Evolutionary conservation across 164 flowering plant species (phyloP).

Genomic region (Stephania cephalantha): DNA sequence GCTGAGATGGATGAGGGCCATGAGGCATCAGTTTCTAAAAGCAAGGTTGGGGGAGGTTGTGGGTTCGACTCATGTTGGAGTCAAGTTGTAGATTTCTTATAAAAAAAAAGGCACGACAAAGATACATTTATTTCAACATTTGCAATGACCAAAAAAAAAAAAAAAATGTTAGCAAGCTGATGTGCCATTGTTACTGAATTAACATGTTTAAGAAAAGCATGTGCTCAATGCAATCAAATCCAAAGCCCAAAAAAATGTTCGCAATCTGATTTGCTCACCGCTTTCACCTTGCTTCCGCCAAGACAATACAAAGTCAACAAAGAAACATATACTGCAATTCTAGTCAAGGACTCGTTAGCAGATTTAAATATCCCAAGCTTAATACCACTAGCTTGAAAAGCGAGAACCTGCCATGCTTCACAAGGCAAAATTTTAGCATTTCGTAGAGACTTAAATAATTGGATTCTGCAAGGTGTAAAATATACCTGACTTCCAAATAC

Average conservation of each 20-base stretch:
- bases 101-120: too few relatives aligned
- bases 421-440: constrained; percentile 5
- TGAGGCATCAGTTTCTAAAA: too few relatives aligned
- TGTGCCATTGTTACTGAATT: background rate
- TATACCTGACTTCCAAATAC: constrained; percentile 73
- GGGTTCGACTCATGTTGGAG: too few relatives aligned
- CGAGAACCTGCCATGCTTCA: constrained; percentile 58
- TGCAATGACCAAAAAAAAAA: too few relatives aligned
- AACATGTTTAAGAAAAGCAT: too few relatives aligned
- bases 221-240: too few relatives aligned
- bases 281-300: constrained; percentile 95
- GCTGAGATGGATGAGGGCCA: too few relatives aligned
- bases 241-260: background rate
- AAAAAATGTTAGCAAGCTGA: background rate
- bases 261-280: constrained; percentile 42
- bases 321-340: constrained; percentile 84
- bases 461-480: background rate
- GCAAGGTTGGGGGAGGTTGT: too few relatives aligned
- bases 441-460: background rate
- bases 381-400: constrained; percentile 74
- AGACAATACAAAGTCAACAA: constrained; percentile 81
- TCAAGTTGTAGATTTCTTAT: too few relatives aligned
- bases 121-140: too few relatives aligned
- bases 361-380: constrained; percentile 84
- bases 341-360: constrained; percentile 78